Conservation (phyloP, 176 grass and related monocot species). For the Oryza brachyantha region DNA sequence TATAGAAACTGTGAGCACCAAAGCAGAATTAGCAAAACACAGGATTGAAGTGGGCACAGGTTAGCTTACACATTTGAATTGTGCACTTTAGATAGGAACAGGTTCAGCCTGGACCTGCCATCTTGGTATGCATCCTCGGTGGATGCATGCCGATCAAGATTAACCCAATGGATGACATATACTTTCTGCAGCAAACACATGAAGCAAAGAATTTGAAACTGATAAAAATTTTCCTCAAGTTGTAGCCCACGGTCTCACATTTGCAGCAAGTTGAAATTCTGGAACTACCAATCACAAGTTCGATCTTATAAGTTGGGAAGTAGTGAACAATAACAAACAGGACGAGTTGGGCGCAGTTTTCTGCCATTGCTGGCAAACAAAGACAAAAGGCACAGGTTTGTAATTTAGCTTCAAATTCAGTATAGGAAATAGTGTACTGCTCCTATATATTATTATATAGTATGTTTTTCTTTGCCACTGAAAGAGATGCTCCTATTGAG, state of each 20-base stretch:
- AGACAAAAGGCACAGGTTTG: not conserved
- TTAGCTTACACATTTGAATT: constrained; percentile 79
- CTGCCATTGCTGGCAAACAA: not conserved
- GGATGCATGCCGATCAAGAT: constrained; percentile 61
- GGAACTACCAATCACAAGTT: not conserved
- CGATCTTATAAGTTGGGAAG: not conserved
- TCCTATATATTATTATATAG: not conserved
- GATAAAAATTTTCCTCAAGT: not conserved
- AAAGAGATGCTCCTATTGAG: not conserved
- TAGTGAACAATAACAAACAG: constrained; percentile 8
- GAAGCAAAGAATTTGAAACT: constrained; percentile 20
- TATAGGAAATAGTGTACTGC: not conserved
- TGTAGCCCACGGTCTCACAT: not conserved
- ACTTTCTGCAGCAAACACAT: constrained; percentile 55
- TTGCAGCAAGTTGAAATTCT: constrained; percentile 13
- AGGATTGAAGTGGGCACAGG: not conserved
- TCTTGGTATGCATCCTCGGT: constrained; percentile 67
- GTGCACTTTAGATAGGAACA: constrained; percentile 69
- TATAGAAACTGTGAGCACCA: constrained; percentile 2
- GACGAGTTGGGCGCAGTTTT: not conserved
- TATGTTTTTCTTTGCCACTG: not conserved
- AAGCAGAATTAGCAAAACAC: not conserved
- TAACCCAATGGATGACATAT: constrained; percentile 85
- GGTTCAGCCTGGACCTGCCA: constrained; percentile 52
- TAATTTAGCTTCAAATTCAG: not conserved